Conservation (phyloP, 768 basidiomycete genomes). For the Suillus variegatus region DNA sequence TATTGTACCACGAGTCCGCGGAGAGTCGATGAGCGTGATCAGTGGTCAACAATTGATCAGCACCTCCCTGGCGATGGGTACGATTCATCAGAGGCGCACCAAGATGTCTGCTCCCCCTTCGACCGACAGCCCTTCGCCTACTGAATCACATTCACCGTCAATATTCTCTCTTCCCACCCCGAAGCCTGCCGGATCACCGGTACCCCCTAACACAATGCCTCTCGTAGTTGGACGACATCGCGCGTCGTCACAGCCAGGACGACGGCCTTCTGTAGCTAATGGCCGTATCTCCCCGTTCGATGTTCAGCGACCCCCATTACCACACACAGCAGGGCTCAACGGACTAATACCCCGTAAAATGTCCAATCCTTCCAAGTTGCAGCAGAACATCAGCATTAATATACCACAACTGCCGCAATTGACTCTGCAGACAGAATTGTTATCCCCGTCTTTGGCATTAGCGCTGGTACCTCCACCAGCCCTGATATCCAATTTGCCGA, state of each 20-base stretch:
- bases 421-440: conserved; percentile 51
- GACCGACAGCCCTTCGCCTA: conserved; percentile 36
- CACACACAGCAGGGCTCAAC: conserved; percentile 41
- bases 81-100: conserved; percentile 66
- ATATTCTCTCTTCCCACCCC: conserved; percentile 33
- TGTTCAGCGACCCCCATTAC: conserved; percentile 51
- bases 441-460: conserved; percentile 38
- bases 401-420: conserved; percentile 51
- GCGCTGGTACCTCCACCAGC: conserved; percentile 47
- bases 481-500: conserved; percentile 59
- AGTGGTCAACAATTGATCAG: conserved; percentile 52
- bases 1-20: conserved; percentile 53
- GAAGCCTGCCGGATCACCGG: conserved; percentile 37
- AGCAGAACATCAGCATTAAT: conserved; percentile 44
- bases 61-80: conserved; percentile 58
- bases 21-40: conserved; percentile 45
- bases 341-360: conserved; percentile 49
- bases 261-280: conserved; percentile 60
- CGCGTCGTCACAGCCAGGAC: conserved; percentile 77
- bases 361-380: conserved; percentile 62
- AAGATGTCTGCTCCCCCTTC: conserved; percentile 65
- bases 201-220: conserved; percentile 40
- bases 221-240: conserved; percentile 51
- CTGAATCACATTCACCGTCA: conserved; percentile 39
- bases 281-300: conserved; percentile 55